Percentiles rank a stretch among this genome's conserved stretches.
phyloP scores from a whole-genome alignment of 2,329 filamentous ascomycete species.

The Aspergillus thermomutatus region DNA sequence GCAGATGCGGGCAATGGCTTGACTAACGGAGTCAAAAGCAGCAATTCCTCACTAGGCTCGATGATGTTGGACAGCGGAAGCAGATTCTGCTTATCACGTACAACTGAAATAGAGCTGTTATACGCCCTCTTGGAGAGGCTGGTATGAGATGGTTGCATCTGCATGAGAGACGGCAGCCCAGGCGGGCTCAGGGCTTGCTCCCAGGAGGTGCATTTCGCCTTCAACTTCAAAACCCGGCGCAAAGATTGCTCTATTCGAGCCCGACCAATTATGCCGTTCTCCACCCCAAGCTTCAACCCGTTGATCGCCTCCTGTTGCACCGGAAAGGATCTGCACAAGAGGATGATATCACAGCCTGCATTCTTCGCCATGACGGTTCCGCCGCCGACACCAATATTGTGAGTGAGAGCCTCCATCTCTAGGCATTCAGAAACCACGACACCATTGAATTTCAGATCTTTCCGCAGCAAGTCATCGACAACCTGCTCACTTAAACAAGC shows the following conservation, averaged over 20 bases:
- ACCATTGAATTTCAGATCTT: constrained; percentile 83
- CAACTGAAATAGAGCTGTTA: constrained; percentile 87
- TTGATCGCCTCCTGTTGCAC: constrained; percentile 90
- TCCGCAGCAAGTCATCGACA: constrained; percentile 82
- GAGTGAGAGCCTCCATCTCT: constrained; percentile 93
- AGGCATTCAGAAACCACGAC: constrained; percentile 94
- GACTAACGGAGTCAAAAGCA: constrained; percentile 82
- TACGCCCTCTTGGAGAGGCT: constrained; percentile 81
- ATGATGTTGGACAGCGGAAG: constrained; percentile 79
- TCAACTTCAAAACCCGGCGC: constrained; percentile 73
- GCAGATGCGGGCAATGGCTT: constrained; percentile 90
- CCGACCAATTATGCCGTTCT: constrained; percentile 83
- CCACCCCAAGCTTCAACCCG: constrained; percentile 81
- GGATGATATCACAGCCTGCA: constrained; percentile 86
- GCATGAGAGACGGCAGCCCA: constrained; percentile 71
- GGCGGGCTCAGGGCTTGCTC: constrained; percentile 83
- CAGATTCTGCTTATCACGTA: constrained; percentile 81
- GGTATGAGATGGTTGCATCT: constrained; percentile 78
- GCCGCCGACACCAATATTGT: constrained; percentile 94
- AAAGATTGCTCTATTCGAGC: constrained; percentile 78
- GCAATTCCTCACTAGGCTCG: constrained; percentile 80
- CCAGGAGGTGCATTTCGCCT: constrained; percentile 85
- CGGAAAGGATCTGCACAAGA: constrained; percentile 82
- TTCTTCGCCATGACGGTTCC: constrained; percentile 97
- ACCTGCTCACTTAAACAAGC: constrained; percentile 91